Base-by-base conservation (phyloP, 169 alveolate genomes). In the Cryptosporidium xiaoi region DNA sequence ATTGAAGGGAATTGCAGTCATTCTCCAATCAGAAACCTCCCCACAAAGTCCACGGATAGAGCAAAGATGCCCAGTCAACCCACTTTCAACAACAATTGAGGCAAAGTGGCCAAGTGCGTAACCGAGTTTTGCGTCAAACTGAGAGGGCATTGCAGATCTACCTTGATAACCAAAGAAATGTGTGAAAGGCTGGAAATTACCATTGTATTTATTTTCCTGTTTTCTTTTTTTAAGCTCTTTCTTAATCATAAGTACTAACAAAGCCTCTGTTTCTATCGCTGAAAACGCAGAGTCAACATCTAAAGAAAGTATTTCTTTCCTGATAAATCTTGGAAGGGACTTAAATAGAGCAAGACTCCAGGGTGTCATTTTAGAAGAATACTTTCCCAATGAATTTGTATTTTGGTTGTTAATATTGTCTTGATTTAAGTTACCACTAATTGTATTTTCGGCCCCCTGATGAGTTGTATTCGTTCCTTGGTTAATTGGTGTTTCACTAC, bases 161-260 rank as follows among this genome's bases (percentile, higher is more conserved):
- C 99, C 99, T 90, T 98, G 98, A 94, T 98, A 98, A 15, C 99
- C 99, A 90, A 98, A 98, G 93, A 94, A 98, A 83, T 97, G 99
- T 13, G 98, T 94, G 56, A 97, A 98, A 33, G 99, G 98, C 84
- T 96, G 95, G 90, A 97, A 98, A 83, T 94, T 92, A 18, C 98
- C 99, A 27, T 92, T 93, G 90, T 95, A 96, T 82, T 77, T 91
- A 48, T 97, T 97, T 53, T 95, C 91, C 62, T 94, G 93, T 92
- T 96, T 96, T 77, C 99, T 90, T 60, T 90, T 83, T 24, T 84
- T 95, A 67, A 98, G 93, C 83, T 97, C 99, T 69, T 96, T 96
- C 69, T 94, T 96, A 20, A 97, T 99, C 95, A 97, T 94, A 71
- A 95, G 94, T 16, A 97, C 95, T 62, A 98, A 82, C 82, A 98